Base-by-base conservation (phyloP, 139 green algal genomes). In the Klebsormidium nitens region DNA sequence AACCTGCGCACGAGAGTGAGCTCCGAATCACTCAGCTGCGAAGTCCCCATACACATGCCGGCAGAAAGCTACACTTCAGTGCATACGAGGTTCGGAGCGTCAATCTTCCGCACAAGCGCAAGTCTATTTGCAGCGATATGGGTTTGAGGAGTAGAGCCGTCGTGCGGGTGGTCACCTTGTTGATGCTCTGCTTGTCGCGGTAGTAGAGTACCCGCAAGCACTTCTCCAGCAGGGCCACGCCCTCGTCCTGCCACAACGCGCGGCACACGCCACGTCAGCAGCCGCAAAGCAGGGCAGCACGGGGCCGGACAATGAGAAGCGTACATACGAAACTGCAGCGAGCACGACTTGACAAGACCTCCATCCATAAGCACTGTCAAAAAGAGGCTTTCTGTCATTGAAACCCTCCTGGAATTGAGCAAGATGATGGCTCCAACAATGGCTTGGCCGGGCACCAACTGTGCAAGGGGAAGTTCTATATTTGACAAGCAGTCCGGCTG, bases 131-230 rank as follows among this genome's bases (percentile, higher is more conserved):
- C 38, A 63, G 28, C 8, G 29, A 63, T 29, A 66, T 57, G 34
- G 28, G n/a, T 37, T 14, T 31, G 55, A 63, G 14, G 55, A 8
- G 11, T 26, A 65, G 28, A 65, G 44, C n/a, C 28, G 4, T 46
- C 11, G 31, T 8, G 14, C 11, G 11, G 29, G 29, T 37, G 17
- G 55, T 63, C 11, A 76, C 40, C 67, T 84, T 84, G 72, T 84
- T 84, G 66, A 86, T 79, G 35, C 73, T 87, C 42, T 87, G 74
- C 81, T 96, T 97, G 84, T 98, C 93, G 37, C 93, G 84, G 86
- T 97, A 97, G 79, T 95, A 97, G 84, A 89, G 93, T 50, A 97
- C 89, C 63, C 71, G 78, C 56, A 98, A 83, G 3, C 82, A 87
- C 29, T 95, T 87, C 23, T 95, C 79, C 78, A 98, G 69, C 6